Evolutionary conservation across 1,284 basidiomycete genomes (phyloP).

Genomic region (Ustilago esculenta): DNA sequence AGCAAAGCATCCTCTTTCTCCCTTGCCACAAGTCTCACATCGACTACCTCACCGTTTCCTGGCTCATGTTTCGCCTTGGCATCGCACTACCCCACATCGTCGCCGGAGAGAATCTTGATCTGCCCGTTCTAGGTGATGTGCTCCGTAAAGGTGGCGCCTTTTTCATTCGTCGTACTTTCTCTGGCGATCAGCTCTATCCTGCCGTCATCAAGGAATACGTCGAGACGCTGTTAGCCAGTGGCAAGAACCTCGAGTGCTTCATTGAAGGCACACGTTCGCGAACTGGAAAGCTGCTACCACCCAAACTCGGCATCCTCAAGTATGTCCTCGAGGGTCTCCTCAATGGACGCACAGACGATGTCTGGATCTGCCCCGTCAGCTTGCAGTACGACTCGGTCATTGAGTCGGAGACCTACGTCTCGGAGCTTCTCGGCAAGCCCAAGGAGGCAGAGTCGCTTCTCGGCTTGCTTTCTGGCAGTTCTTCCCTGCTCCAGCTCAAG

Average conservation of each 20-base stretch:
- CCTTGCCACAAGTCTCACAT: constrained; percentile 68
- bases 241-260: constrained; percentile 67
- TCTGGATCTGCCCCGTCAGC: constrained; percentile 67
- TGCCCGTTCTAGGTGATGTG: constrained; percentile 65
- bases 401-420: constrained; percentile 67
- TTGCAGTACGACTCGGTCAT: constrained; percentile 68
- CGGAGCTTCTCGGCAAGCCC: constrained; percentile 68
- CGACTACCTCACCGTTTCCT: constrained; percentile 61
- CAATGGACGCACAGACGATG: constrained; percentile 63
- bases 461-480: constrained; percentile 64
- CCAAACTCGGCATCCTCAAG: constrained; percentile 68
- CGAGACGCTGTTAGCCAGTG: constrained; percentile 63
- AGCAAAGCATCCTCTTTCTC: constrained; percentile 67
- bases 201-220: constrained; percentile 68
- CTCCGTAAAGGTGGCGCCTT: constrained; percentile 67
- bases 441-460: constrained; percentile 68
- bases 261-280: constrained; percentile 68
- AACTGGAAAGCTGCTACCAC: constrained; percentile 68
- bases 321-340: constrained; percentile 67
- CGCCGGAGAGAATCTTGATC: constrained; percentile 67
- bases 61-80: constrained; percentile 66
- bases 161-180: constrained; percentile 67
- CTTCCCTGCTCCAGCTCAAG: constrained; percentile 65
- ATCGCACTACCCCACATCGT: constrained; percentile 67
- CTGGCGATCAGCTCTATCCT: constrained; percentile 67